These are phyloP conservation scores for Cyclostephanos invisitatus DNA, from an alignment of 108 stramenopile species.

Conservation along the genomic window DNA sequence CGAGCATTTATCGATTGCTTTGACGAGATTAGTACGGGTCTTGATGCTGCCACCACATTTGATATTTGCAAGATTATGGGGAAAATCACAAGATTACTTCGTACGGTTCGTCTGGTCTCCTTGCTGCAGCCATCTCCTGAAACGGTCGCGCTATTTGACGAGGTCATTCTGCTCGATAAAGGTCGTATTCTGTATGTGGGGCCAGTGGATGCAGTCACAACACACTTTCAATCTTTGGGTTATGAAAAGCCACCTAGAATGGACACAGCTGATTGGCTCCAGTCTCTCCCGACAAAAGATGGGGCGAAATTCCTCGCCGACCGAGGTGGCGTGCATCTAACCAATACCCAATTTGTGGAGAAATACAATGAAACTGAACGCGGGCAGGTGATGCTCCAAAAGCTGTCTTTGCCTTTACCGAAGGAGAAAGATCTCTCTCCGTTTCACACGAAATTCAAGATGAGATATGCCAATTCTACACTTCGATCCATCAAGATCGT, in stretches of 20 bases:
- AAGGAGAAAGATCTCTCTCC: conserved; percentile 6
- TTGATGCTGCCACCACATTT: conserved; percentile 47
- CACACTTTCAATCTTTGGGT: conserved; percentile 65
- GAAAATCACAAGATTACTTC: conserved; percentile 32
- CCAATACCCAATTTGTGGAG: conserved; percentile 59
- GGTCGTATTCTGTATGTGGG: conserved; percentile 88
- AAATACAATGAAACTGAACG: conserved; percentile 50
- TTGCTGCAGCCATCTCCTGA: conserved; percentile 92
- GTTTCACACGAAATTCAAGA: conserved; percentile 15
- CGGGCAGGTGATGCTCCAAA: conserved; percentile 45
- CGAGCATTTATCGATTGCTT: conserved; percentile 47
- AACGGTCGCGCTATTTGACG: conserved; percentile 91
- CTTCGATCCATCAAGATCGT: conserved; percentile 44
- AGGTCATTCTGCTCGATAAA: conserved; percentile 78
- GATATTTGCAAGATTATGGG: conserved; percentile 68
- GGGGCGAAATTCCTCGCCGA: conserved; percentile 47
- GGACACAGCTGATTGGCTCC: conserved; percentile 83
- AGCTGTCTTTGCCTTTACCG: conserved; percentile 25
- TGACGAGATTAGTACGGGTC: conserved; percentile 62
- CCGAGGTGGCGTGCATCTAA: conserved; percentile 39
- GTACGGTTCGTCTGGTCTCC: conserved; percentile 56
- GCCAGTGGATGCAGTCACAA: conserved; percentile 61
- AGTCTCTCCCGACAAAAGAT: conserved; percentile 59
- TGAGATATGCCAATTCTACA: conserved; percentile 48
- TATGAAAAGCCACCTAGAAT: conserved; percentile 69